phyloP scores from a whole-genome alignment of 2,329 filamentous ascomycete genomes.

The Talaromyces verruculosus region DNA sequence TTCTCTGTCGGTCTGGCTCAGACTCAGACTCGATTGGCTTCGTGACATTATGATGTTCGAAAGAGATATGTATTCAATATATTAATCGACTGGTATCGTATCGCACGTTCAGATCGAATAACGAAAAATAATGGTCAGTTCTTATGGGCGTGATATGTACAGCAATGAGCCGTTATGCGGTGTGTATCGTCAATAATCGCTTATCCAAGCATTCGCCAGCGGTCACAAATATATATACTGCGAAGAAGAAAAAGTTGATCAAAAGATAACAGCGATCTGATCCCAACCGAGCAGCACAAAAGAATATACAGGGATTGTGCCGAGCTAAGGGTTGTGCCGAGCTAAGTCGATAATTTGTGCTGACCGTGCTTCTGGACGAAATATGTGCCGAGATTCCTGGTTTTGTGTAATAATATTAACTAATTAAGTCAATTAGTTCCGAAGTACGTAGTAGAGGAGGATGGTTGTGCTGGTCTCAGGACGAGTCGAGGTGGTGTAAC shows the following conservation, averaged over 20 bases:
- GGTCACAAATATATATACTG: background rate
- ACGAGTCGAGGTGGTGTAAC: slow-evolving; percentile 4
- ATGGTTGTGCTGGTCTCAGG: background rate
- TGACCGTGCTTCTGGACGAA: background rate
- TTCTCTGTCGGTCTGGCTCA: slow-evolving; percentile 39
- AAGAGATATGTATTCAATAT: background rate
- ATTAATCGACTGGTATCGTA: background rate
- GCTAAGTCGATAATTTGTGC: background rate
- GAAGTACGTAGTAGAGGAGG: background rate
- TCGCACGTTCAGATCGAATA: background rate
- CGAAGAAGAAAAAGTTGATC: background rate
- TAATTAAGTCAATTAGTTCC: background rate
- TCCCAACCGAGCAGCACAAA: background rate
- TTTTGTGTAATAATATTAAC: background rate
- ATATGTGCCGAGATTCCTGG: background rate
- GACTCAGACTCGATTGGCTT: slow-evolving; percentile 42
- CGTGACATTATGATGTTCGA: slow-evolving; percentile 25
- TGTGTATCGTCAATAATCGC: background rate
- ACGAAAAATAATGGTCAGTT: background rate
- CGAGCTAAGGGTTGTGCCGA: background rate
- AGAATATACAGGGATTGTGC: slow-evolving; percentile 5
- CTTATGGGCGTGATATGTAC: background rate
- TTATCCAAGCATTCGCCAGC: background rate
- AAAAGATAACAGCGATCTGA: background rate
- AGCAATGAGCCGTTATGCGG: background rate